Evolutionary conservation across 768 basidiomycete genomes (phyloP), one percentile per base, ranked within the genome.

Genomic region (Russula brevipes): DNA sequence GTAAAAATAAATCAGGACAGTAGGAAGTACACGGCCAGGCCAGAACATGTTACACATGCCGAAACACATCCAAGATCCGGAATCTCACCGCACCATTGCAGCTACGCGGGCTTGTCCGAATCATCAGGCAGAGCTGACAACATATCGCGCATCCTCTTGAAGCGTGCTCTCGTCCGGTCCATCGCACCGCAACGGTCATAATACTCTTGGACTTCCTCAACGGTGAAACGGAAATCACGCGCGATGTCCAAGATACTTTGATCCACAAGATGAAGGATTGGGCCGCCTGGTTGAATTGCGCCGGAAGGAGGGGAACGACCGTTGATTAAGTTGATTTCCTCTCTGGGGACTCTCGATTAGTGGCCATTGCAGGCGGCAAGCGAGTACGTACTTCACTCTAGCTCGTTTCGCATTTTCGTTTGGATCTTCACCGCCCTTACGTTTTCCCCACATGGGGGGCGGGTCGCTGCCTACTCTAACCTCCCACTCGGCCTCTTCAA

Each of bases 151-250:
- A 91, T 88, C 68, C 73, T 81, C 67, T 82, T 81, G 71, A 92
- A 91, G 38, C 87, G 80, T 30, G 65, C 72, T 66, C 81, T 80
- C 10, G 90, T 90, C 53, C 80, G 79, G 41, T 78, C 80, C 80
- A 89, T 83, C 68, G 90, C 88, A 14, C 86, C 85, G 61, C 81
- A 86, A 64, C 79, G 82, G 69, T 89, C 86, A 64, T 90, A 90
- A 71, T 83, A 89, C 69, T 87, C 88, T 69, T 86, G 81, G 14
- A 92, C 89, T 73, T 92, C 90, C 65, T 86, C 85, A 1, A 83
- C 71, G 1, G 88, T 88, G 71, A 92, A 92, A 54, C 85, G 79
- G 68, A 78, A 87, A 42, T 88, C 83, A 41, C 73, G 76, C 7
- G 89, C 88, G 67, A 92, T 90, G 36, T 85, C 82, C 36, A 74